Percentiles rank a stretch among this genome's conserved stretches.
Evolutionary conservation across 805 yeast species (phyloP).

Genomic region (Myxozyma lipomycoides): DNA sequence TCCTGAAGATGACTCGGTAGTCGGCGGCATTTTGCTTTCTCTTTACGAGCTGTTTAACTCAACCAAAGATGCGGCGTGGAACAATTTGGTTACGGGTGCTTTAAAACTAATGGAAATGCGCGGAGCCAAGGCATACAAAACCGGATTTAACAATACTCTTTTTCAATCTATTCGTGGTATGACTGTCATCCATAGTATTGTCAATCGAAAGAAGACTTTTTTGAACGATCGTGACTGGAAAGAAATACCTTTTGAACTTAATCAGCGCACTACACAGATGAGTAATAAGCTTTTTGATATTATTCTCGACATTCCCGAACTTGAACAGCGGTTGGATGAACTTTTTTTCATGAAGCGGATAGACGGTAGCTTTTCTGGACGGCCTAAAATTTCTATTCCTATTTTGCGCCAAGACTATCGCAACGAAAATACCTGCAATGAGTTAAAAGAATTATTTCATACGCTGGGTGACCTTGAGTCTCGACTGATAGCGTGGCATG

Average conservation of each 20-base stretch:
- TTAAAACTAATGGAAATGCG: conserved; percentile 13
- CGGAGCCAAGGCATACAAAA: conserved; percentile 11
- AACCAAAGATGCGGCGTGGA: conserved; percentile 8
- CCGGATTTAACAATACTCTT: conserved; percentile 3
- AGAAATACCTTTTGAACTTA: conserved; percentile 7
- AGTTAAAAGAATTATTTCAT: not conserved
- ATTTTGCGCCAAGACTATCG: conserved; percentile 1
- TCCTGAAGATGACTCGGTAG: conserved; percentile 14
- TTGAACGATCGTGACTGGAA: conserved; percentile 16
- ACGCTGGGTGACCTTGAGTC: conserved; percentile 1
- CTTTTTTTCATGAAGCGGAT: not conserved
- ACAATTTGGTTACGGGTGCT: conserved; percentile 11
- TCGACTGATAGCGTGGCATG: conserved; percentile 6
- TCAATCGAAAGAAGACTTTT: conserved; percentile 7
- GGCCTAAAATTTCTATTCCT: not conserved
- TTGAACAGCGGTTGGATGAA: conserved; percentile 1
- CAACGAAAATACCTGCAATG: conserved; percentile 2
- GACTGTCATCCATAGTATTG: conserved; percentile 4
- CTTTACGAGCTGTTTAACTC: conserved; percentile 13
- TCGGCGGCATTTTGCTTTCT: conserved; percentile 13
- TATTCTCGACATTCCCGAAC: conserved; percentile 12
- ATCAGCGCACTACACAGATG: not conserved
- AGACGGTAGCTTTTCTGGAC: not conserved
- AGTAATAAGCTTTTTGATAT: conserved; percentile 10
- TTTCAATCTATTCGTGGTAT: conserved; percentile 15